Evolutionary conservation across 2,329 filamentous ascomycete genomes (phyloP).

Genomic region (Thielaviopsis musarum): DNA sequence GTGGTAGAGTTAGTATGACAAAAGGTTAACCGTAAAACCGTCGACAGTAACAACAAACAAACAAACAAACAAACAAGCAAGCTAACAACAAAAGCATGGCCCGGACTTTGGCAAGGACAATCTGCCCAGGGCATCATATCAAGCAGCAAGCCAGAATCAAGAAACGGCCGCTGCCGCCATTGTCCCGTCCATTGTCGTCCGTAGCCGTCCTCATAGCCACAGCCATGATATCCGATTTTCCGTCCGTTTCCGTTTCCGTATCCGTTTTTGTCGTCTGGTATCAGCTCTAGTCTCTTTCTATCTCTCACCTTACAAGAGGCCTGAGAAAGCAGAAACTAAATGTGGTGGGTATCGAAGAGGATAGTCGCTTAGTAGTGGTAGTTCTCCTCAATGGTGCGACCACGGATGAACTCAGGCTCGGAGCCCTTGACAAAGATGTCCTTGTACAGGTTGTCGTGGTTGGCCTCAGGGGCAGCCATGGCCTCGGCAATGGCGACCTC

Average conservation of each 20-base stretch:
- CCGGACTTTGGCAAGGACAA: background rate
- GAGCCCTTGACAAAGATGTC: slow-evolving; percentile 85
- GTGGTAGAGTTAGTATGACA: background rate
- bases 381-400: slow-evolving; percentile 81
- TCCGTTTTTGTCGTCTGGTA: background rate
- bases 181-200: background rate
- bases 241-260: background rate
- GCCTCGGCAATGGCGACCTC: slow-evolving; percentile 84
- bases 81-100: background rate
- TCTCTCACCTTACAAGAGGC: background rate
- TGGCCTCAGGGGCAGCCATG: slow-evolving; percentile 67
- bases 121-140: background rate
- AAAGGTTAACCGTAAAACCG: background rate
- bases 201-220: background rate
- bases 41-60: background rate
- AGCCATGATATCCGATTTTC: background rate
- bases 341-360: slow-evolving; percentile 15
- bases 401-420: slow-evolving; percentile 77
- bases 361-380: slow-evolving; percentile 46
- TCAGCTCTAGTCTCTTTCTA: background rate
- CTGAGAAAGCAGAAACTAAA: background rate
- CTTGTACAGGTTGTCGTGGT: slow-evolving; percentile 74
- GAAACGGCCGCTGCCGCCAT: background rate
- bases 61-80: background rate
- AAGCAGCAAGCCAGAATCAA: background rate